Percentiles rank a stretch among this genome's conserved stretches.
These are phyloP conservation scores for Russula griseocarnosa DNA, from an alignment of 768 basidiomycete species.

Conservation along the genomic window DNA sequence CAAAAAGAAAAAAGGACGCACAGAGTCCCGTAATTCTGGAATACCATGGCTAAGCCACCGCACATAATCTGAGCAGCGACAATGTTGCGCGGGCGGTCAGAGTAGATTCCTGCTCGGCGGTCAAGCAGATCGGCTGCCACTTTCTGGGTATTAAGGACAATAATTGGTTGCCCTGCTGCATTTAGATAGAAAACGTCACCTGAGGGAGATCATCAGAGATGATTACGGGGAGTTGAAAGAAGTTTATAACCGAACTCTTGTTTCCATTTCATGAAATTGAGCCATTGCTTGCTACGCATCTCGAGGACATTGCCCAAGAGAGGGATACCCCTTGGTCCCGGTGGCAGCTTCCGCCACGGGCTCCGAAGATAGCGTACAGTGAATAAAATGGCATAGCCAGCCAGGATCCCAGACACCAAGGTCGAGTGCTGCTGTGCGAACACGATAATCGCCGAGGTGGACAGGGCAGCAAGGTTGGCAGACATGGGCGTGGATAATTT, in stretches of 20 bases:
- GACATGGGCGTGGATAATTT: not conserved
- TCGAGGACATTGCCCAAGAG: constrained; percentile 22
- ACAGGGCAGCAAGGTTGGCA: not conserved
- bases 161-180: constrained; percentile 26
- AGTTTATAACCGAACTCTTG: constrained; percentile 18
- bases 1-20: constrained; percentile 1
- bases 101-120: constrained; percentile 25
- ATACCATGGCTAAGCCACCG: constrained; percentile 23
- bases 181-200: constrained; percentile 27
- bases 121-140: constrained; percentile 31
- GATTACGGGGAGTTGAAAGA: not conserved
- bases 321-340: constrained; percentile 23
- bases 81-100: constrained; percentile 25
- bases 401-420: not conserved
- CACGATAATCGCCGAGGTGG: not conserved
- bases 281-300: constrained; percentile 24
- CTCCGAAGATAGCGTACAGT: constrained; percentile 21
- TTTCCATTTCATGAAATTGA: constrained; percentile 24
- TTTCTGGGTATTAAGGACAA: constrained; percentile 31
- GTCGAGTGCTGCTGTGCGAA: not conserved
- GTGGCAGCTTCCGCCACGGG: constrained; percentile 27
- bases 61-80: constrained; percentile 23
- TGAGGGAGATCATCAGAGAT: constrained; percentile 7
- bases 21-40: constrained; percentile 22
- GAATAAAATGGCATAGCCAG: not conserved